phyloP scores from a whole-genome alignment of 805 yeast genomes.

The Zygosaccharomyces gambellarensis region DNA sequence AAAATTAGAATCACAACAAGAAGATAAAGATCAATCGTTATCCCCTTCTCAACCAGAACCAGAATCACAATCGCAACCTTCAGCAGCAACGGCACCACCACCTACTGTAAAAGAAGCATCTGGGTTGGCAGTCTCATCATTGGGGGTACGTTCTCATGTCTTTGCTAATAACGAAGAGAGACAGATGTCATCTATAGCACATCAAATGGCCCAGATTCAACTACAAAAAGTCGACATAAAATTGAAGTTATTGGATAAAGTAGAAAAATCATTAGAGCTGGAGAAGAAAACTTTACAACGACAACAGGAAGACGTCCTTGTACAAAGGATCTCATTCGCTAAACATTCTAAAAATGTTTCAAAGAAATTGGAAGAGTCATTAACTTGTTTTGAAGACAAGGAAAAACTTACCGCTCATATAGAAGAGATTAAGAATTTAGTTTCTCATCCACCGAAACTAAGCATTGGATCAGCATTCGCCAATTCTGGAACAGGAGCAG shows the following conservation, averaged over 20 bases:
- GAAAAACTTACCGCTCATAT: slow-evolving; percentile 17
- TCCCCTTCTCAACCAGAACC: slow-evolving; percentile 13
- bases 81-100: neutral
- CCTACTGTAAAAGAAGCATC: slow-evolving; percentile 51
- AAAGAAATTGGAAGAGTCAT: slow-evolving; percentile 33
- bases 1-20: slow-evolving; percentile 12
- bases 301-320: slow-evolving; percentile 61
- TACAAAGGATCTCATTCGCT: slow-evolving; percentile 63
- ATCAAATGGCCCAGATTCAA: slow-evolving; percentile 56
- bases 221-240: slow-evolving; percentile 61
- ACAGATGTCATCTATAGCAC: slow-evolving; percentile 58
- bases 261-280: slow-evolving; percentile 61
- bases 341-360: slow-evolving; percentile 51
- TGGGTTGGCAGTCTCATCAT: slow-evolving; percentile 63
- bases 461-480: slow-evolving; percentile 28
- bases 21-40: slow-evolving; percentile 10
- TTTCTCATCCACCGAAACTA: slow-evolving; percentile 32
- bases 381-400: slow-evolving; percentile 21
- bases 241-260: slow-evolving; percentile 49
- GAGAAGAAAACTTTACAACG: slow-evolving; percentile 56
- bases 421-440: slow-evolving; percentile 24
- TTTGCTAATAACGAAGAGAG: slow-evolving; percentile 79
- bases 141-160: slow-evolving; percentile 74
- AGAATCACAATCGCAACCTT: neutral
- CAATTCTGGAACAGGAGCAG: slow-evolving; percentile 11